Evolutionary conservation across 495 filamentous ascomycete genomes (phyloP).

Genomic region (Penicilliopsis zonata): DNA sequence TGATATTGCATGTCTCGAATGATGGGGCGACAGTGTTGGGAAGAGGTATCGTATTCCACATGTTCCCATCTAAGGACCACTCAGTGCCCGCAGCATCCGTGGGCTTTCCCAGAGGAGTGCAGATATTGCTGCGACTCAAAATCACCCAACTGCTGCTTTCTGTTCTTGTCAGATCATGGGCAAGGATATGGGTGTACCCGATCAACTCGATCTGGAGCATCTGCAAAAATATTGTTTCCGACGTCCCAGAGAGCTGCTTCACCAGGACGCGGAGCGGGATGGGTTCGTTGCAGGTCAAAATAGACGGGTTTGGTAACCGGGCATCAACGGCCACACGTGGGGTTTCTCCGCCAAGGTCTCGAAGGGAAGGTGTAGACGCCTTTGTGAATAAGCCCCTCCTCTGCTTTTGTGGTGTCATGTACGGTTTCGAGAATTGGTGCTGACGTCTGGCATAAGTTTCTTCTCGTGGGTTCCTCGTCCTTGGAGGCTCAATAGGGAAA

Average conservation of each 20-base stretch:
- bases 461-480: constrained; percentile 49
- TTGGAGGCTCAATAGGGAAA: constrained; percentile 82
- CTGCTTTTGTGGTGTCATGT: constrained; percentile 26
- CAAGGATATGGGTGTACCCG: constrained; percentile 63
- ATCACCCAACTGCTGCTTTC: constrained; percentile 61
- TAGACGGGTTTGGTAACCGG: constrained; percentile 75
- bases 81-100: constrained; percentile 52
- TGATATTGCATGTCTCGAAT: constrained; percentile 84
- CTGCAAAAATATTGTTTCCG: constrained; percentile 57
- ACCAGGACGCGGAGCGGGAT: constrained; percentile 71
- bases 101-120: constrained; percentile 45
- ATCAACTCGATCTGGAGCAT: constrained; percentile 71
- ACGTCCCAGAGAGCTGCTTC: constrained; percentile 54
- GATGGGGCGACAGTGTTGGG: constrained; percentile 77
- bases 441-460: constrained; percentile 77
- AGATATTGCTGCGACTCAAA: constrained; percentile 52
- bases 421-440: constrained; percentile 54
- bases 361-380: constrained; percentile 13
- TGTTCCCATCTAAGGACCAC: constrained; percentile 44
- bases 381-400: constrained; percentile 44
- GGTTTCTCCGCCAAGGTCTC: constrained; percentile 15
- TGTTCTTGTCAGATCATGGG: constrained; percentile 53
- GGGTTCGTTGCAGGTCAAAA: constrained; percentile 78
- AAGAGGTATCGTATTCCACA: constrained; percentile 60
- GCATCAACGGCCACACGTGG: constrained; percentile 58